A percentile compares a stretch with the other conserved stretches of the same genome.
These are phyloP conservation scores for Alternaria sp. DNA, from an alignment of 2,329 filamentous ascomycete genomes.

Conservation along the genomic window DNA sequence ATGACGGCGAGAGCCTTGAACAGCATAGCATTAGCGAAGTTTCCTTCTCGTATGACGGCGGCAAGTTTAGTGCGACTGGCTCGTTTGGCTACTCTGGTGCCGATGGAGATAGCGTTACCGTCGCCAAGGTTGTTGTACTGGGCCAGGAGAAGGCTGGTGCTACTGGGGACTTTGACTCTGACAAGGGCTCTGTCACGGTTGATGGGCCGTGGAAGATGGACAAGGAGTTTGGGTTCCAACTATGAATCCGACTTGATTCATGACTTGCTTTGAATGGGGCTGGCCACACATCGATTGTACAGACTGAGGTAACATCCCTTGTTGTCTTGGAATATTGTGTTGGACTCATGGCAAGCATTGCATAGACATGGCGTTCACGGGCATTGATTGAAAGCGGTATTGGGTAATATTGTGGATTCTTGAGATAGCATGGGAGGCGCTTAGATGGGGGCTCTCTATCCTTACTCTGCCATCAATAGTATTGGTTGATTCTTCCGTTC, in stretches of 20 bases:
- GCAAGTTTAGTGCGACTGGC: slow-evolving; percentile 62
- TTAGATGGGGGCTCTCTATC: not conserved
- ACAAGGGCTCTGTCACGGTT: slow-evolving; percentile 28
- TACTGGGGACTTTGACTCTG: slow-evolving; percentile 28
- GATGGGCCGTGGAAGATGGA: slow-evolving; percentile 43
- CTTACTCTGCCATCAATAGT: not conserved
- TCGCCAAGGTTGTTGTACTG: slow-evolving; percentile 40
- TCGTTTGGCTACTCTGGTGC: slow-evolving; percentile 60
- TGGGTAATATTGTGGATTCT: not conserved
- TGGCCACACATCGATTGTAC: not conserved
- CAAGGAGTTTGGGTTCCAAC: slow-evolving; percentile 31
- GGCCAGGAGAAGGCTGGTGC: slow-evolving; percentile 33
- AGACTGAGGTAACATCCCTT: not conserved
- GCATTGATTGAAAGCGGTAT: not conserved
- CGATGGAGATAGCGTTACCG: slow-evolving; percentile 38
- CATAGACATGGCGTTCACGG: slow-evolving; percentile 2
- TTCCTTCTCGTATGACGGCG: slow-evolving; percentile 65
- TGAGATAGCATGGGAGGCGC: slow-evolving; percentile 1
- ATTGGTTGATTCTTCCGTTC: not conserved
- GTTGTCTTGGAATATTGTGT: not conserved
- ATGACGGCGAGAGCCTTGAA: slow-evolving; percentile 75
- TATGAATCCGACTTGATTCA: slow-evolving; percentile 18
- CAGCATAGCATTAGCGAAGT: slow-evolving; percentile 67
- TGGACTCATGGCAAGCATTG: not conserved
- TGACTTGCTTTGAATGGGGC: not conserved